Evolutionary conservation across 129 eudicot species (phyloP).

Genomic region (Rutidosis leptorrhynchoides): DNA sequence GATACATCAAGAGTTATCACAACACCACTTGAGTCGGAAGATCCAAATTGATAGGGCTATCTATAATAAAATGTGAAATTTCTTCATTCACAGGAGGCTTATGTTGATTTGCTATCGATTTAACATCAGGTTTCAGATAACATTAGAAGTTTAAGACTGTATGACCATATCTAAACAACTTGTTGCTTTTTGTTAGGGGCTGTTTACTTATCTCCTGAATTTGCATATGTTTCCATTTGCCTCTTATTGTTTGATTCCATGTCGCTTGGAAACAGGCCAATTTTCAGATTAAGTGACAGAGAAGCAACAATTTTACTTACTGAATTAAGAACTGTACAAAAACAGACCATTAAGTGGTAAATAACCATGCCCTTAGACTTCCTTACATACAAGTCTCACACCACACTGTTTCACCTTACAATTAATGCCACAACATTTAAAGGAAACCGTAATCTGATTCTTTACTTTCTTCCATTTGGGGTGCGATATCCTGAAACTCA

Average conservation of each 20-base stretch:
- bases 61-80: slow-evolving; percentile 14
- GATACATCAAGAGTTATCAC: slow-evolving; percentile 9
- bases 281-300: too few relatives aligned
- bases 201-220: too few relatives aligned
- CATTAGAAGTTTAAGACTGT: neutral
- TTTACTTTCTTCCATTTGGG: slow-evolving; percentile 28
- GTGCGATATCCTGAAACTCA: slow-evolving; percentile 24
- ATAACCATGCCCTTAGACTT: too few relatives aligned
- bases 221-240: too few relatives aligned
- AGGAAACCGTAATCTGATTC: slow-evolving; percentile 21
- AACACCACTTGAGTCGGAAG: neutral
- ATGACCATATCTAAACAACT: neutral
- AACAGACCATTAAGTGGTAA: too few relatives aligned
- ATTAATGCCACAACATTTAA: slow-evolving; percentile 22
- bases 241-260: too few relatives aligned
- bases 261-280: too few relatives aligned
- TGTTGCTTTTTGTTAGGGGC: slow-evolving; percentile 6
- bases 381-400: slow-evolving; percentile 22
- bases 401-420: slow-evolving; percentile 30
- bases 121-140: slow-evolving; percentile 11
- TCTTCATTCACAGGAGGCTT: slow-evolving; percentile 14
- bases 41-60: slow-evolving; percentile 5
- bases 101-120: slow-evolving; percentile 12
- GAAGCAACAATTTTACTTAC: too few relatives aligned
- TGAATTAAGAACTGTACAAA: too few relatives aligned